Evolutionary conservation across 768 basidiomycete species (phyloP), one percentile per base, ranked within the genome.

Genomic region (Tulasnella sp.): DNA sequence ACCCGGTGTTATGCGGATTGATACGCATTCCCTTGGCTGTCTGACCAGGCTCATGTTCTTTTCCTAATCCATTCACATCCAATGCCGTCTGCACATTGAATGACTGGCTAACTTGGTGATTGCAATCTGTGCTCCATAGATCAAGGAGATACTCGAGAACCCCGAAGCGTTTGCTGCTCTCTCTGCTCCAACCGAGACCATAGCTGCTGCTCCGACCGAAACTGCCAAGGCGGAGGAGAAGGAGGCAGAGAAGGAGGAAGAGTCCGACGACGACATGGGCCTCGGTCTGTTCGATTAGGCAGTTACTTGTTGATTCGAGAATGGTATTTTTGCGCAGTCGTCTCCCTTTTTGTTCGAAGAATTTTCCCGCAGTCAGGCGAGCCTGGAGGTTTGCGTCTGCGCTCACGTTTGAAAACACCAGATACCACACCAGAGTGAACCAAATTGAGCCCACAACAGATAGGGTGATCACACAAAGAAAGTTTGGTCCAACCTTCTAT

Each of bases 121-220:
- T 15, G 34, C 34, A 7, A 38, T 21, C 60, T 30, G 9, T 19
- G n/a, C 24, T 46, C 10, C 38, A 52, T 65, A 93, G 91, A 81
- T 87, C 74, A 97, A 96, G 80, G 94, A 88, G 69, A 89, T 85
- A 77, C 84, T 98, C 66, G 96, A 85, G 70, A 96, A 98, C 80
- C 94, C 96, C 51, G 92, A 96, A 56, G 94, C 93, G n/a, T 99
- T 94, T 67, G 92, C 34, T 38, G 34, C 34, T 38, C 7, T 15
- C 15, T 5, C 87, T 57, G 85, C 74, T 61, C n/a, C n/a, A n/a
- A n/a, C n/a, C n/a, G n/a, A n/a, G n/a, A n/a, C n/a, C n/a, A n/a
- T n/a, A n/a, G 87, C 86, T 38, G 85, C 84, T 54, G 77, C 88
- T 52, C 77, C 76, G 56, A 80, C 78, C 38, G 78, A 76, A 22